Evolutionary conservation across 345 rosid genomes (phyloP).

Genomic region (Arabidopsis thaliana): DNA sequence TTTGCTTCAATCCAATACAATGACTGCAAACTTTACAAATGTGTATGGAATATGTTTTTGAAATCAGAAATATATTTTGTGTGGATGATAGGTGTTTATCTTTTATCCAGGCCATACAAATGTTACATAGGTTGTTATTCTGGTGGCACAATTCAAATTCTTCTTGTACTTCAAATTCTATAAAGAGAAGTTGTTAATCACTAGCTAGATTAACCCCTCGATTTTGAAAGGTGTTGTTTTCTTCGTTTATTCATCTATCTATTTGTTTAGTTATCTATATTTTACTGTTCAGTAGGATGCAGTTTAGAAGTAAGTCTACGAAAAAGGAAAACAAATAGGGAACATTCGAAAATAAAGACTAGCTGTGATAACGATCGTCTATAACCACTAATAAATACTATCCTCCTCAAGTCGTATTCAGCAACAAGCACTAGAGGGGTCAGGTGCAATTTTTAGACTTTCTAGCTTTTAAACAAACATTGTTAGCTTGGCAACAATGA

Average conservation of each 20-base stretch:
- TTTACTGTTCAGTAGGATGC: slow-evolving; percentile 1
- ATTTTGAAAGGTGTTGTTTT: background rate
- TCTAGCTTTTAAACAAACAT: slow-evolving; percentile 7
- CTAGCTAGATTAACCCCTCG: background rate
- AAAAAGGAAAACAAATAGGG: slow-evolving; percentile 8
- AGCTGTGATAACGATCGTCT: slow-evolving; percentile 33
- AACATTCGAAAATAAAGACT: slow-evolving; percentile 9
- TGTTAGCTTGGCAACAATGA: background rate
- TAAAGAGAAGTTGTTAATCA: too few relatives aligned
- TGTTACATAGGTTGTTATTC: background rate
- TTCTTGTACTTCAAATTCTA: background rate
- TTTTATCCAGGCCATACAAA: background rate
- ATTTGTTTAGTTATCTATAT: background rate
- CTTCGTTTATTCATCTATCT: background rate
- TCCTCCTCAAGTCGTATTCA: slow-evolving; percentile 29
- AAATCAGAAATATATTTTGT: background rate
- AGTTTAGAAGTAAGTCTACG: slow-evolving; percentile 28
- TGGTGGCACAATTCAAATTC: slow-evolving; percentile 10
- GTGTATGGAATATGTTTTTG: background rate
- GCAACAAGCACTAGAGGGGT: slow-evolving; percentile 21
- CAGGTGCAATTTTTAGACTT: slow-evolving; percentile 8
- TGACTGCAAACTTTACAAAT: slow-evolving; percentile 8
- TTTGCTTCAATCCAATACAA: slow-evolving; percentile 30
- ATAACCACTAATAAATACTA: slow-evolving; percentile 1
- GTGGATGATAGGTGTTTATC: background rate